Evolutionary conservation across 1,284 basidiomycete species (phyloP).

Genomic region (Fomitopsis pinicola): DNA sequence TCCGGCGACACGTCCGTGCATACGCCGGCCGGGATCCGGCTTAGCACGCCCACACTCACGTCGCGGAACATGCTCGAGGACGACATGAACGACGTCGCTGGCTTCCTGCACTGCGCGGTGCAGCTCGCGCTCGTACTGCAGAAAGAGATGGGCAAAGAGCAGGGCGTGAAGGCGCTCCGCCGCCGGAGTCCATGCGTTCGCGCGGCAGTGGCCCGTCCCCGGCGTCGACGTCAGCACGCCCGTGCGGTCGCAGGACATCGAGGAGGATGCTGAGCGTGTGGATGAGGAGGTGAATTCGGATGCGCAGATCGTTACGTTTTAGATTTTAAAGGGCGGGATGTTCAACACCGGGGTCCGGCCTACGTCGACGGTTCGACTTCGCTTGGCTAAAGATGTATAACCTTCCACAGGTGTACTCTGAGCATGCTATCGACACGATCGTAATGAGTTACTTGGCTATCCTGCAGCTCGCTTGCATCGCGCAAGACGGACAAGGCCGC

Average conservation of each 20-base stretch:
- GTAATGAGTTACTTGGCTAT: not conserved
- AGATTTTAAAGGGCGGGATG: slow-evolving; percentile 18
- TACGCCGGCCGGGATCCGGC: slow-evolving; percentile 66
- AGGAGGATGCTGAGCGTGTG: slow-evolving; percentile 40
- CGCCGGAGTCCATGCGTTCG: slow-evolving; percentile 81
- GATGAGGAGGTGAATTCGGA: not conserved
- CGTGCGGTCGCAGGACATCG: slow-evolving; percentile 61
- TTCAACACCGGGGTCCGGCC: slow-evolving; percentile 24
- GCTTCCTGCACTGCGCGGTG: too few species aligned
- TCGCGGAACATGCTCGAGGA: slow-evolving; percentile 92
- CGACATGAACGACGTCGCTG: too few species aligned
- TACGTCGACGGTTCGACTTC: slow-evolving; percentile 22
- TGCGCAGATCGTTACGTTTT: not conserved
- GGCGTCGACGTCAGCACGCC: slow-evolving; percentile 75
- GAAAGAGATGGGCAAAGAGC: too few species aligned
- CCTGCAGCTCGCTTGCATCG: not conserved
- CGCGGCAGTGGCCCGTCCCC: slow-evolving; percentile 87
- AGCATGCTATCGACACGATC: not conserved
- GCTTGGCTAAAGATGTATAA: slow-evolving; percentile 14
- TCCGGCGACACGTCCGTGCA: slow-evolving; percentile 94
- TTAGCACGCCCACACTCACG: slow-evolving; percentile 93
- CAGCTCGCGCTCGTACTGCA: too few species aligned
- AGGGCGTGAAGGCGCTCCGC: slow-evolving; percentile 69
- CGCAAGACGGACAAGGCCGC: too few species aligned
- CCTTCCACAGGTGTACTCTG: slow-evolving; percentile 7